These are phyloP conservation scores for Naganishia vishniacii DNA, from an alignment of 768 basidiomycete species.

Conservation along the genomic window DNA sequence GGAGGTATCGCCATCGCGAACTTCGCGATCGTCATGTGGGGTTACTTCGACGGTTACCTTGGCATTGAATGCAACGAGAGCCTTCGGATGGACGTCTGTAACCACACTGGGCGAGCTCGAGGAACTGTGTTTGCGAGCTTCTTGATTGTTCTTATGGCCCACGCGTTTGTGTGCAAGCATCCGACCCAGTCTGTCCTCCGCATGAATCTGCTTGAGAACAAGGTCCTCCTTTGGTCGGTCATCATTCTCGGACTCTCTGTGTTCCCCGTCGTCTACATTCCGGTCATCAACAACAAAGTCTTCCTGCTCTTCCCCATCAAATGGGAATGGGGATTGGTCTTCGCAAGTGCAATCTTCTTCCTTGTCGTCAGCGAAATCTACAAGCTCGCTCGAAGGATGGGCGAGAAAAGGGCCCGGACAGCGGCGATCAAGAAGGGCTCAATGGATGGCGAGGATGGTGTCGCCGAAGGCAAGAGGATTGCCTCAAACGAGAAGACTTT, in stretches of 20 bases:
- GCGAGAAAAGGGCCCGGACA: background rate
- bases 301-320: constrained; percentile 47
- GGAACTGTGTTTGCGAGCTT: constrained; percentile 49
- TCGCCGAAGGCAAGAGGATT: constrained; percentile 16
- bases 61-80: constrained; percentile 46
- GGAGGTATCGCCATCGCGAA: constrained; percentile 46
- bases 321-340: constrained; percentile 51
- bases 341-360: constrained; percentile 37
- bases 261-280: constrained; percentile 51
- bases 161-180: constrained; percentile 48
- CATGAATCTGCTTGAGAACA: constrained; percentile 48
- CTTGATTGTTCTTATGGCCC: constrained; percentile 47
- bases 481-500: constrained; percentile 17
- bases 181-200: constrained; percentile 42
- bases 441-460: constrained; percentile 13
- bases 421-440: background rate
- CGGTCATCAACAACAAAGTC: constrained; percentile 45
- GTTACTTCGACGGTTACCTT: constrained; percentile 44
- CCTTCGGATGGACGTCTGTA: constrained; percentile 37
- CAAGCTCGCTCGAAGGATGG: constrained; percentile 30
- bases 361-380: constrained; percentile 37
- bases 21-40: constrained; percentile 49
- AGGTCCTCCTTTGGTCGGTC: constrained; percentile 46
- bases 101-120: constrained; percentile 50
- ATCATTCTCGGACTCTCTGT: constrained; percentile 40